A percentile compares a stretch with the other conserved stretches of the same genome.
These are phyloP conservation scores for Talaromyces adpressus DNA, from an alignment of 495 filamentous ascomycete genomes.

Conservation along the genomic window DNA sequence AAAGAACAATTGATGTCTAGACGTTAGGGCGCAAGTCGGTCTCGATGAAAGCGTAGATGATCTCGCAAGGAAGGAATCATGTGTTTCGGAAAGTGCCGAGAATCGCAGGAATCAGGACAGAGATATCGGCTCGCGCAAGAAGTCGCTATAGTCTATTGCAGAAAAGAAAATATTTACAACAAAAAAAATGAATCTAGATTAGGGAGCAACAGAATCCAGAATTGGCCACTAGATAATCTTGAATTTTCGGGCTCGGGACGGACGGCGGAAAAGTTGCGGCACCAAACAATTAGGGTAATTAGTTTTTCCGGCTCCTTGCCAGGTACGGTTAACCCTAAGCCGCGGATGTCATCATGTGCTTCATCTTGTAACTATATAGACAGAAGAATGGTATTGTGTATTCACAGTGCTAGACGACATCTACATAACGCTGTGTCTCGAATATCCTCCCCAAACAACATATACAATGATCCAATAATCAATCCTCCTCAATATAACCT, in stretches of 20 bases:
- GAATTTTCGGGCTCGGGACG: neutral
- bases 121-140: neutral
- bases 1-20: neutral
- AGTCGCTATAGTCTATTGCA: neutral
- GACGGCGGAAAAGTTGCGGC: slow-evolving; percentile 1
- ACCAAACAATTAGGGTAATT: neutral
- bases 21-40: neutral
- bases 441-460: neutral
- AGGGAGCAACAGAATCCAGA: neutral
- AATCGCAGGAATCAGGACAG: neutral
- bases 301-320: neutral
- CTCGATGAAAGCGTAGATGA: neutral
- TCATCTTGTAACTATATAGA: neutral
- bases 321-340: neutral
- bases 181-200: neutral
- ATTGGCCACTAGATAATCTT: neutral
- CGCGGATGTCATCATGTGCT: neutral
- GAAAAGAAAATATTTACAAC: neutral
- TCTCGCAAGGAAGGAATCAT: neutral
- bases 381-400: neutral
- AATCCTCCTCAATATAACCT: neutral
- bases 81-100: neutral
- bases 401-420: neutral
- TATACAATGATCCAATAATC: neutral
- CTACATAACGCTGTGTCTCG: neutral